Conservation (phyloP, 257 asterid genomes). For the Handroanthus guayacan region DNA sequence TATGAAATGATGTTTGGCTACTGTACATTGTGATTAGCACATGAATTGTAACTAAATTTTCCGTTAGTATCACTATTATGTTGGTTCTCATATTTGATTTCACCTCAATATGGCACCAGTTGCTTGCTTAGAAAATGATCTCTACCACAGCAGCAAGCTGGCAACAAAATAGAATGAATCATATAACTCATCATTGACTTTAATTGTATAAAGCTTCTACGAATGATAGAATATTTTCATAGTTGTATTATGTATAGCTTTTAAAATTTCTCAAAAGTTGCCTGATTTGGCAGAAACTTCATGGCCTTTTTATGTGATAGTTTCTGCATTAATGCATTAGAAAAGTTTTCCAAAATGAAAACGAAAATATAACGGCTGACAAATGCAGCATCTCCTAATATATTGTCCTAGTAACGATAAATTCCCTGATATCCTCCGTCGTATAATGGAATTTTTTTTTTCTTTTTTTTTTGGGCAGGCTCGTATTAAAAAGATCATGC, state of each 20-base stretch:
- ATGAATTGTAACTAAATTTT: not conserved
- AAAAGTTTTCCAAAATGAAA: not conserved
- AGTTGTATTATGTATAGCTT: not conserved
- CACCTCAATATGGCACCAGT: not conserved
- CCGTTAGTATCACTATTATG: not conserved
- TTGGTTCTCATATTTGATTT: slow-evolving; percentile 21
- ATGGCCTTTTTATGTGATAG: not conserved
- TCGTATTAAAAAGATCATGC: slow-evolving; percentile 94
- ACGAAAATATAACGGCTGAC: not conserved
- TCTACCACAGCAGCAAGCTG: not conserved
- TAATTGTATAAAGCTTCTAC: not conserved
- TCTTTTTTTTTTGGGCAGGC: slow-evolving; percentile 48
- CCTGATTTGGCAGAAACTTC: slow-evolving; percentile 18
- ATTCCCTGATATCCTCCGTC: slow-evolving; percentile 9
- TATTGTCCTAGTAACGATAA: slow-evolving; percentile 2
- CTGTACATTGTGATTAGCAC: not conserved
- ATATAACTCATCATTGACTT: slow-evolving; percentile 7
- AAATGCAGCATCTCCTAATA: slow-evolving; percentile 18
- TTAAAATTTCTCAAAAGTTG: not conserved
- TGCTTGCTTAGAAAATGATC: not conserved
- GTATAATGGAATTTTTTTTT: slow-evolving; percentile 31
- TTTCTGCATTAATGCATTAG: slow-evolving; percentile 24
- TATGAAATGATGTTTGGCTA: slow-evolving; percentile 15
- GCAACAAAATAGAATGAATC: not conserved
- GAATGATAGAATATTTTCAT: not conserved